phyloP scores from a whole-genome alignment of 1,139 yeast genomes.

The Magnusiomyces fungicola region DNA sequence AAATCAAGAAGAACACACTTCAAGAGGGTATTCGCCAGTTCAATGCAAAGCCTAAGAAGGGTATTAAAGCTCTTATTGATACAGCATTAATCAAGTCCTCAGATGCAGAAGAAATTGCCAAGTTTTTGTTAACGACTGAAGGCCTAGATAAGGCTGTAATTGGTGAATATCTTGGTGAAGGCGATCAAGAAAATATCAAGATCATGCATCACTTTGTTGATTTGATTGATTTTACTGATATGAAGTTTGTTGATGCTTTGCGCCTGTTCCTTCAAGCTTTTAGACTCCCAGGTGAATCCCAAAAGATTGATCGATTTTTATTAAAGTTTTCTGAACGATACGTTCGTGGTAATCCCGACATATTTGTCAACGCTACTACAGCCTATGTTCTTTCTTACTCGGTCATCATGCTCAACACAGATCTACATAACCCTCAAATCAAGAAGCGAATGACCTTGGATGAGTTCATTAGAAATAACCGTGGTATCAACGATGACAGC shows the following conservation, averaged over 20 bases:
- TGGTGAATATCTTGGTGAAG: constrained; percentile 93
- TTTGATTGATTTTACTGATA: constrained; percentile 63
- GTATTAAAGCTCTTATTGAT: constrained; percentile 54
- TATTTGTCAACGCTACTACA: constrained; percentile 87
- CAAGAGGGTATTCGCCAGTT: constrained; percentile 38
- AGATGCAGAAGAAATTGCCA: constrained; percentile 63
- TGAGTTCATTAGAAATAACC: constrained; percentile 75
- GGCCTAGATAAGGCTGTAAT: constrained; percentile 77
- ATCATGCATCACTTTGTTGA: constrained; percentile 95
- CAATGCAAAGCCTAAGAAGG: constrained; percentile 68
- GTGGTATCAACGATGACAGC: constrained; percentile 90
- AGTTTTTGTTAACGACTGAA: constrained; percentile 65
- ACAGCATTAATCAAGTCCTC: constrained; percentile 56
- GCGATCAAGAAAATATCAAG: constrained; percentile 65
- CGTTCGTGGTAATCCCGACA: constrained; percentile 75
- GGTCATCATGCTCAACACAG: constrained; percentile 88
- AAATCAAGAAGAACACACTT: constrained; percentile 74
- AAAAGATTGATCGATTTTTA: constrained; percentile 94
- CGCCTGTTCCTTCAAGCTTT: constrained; percentile 78
- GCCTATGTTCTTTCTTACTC: constrained; percentile 92
- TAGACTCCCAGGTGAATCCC: constrained; percentile 96
- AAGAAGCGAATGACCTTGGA: constrained; percentile 82
- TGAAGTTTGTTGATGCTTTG: constrained; percentile 77
- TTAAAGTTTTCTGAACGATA: constrained; percentile 92
- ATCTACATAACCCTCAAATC: constrained; percentile 81